phyloP scores from a whole-genome alignment of 139 green algal genomes.

The Pseudopediastrum boryanum region DNA sequence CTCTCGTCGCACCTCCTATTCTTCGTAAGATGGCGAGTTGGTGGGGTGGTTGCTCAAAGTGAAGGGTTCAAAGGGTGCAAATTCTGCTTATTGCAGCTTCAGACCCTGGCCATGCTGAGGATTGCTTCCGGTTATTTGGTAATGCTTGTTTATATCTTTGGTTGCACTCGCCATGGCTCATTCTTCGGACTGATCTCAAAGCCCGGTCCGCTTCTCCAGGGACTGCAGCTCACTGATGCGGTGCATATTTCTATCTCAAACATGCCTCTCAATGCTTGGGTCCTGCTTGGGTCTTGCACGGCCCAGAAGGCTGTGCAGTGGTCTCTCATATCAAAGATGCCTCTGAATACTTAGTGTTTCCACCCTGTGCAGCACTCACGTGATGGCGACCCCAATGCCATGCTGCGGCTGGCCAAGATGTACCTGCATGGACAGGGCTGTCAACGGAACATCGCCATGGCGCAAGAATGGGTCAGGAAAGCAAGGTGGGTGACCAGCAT shows the following conservation, averaged over 20 bases:
- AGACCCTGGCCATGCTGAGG: no score
- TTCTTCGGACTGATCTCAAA: background rate
- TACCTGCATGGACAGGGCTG: slow-evolving; percentile 59
- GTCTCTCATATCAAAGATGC: background rate
- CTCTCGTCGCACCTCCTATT: background rate
- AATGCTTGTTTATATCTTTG: no score
- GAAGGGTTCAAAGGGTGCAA: background rate
- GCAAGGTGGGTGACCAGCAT: slow-evolving; percentile 6
- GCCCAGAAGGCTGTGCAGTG: background rate
- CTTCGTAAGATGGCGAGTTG: background rate
- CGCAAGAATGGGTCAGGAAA: slow-evolving; percentile 45
- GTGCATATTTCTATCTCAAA: background rate
- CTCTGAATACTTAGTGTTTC: background rate
- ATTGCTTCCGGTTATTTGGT: no score
- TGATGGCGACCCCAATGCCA: slow-evolving; percentile 59
- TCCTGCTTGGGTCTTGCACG: background rate
- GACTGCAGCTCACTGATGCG: background rate
- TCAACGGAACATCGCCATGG: slow-evolving; percentile 43
- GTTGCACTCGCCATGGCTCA: no score
- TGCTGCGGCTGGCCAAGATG: slow-evolving; percentile 68
- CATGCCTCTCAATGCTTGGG: background rate
- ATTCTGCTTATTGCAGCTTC: background rate
- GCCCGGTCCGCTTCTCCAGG: background rate
- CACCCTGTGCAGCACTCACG: slow-evolving; percentile 40
- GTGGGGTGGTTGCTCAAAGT: no score